Evolutionary conservation across 2,329 filamentous ascomycete genomes (phyloP).

Genomic region (Dactylellina leptospora): DNA sequence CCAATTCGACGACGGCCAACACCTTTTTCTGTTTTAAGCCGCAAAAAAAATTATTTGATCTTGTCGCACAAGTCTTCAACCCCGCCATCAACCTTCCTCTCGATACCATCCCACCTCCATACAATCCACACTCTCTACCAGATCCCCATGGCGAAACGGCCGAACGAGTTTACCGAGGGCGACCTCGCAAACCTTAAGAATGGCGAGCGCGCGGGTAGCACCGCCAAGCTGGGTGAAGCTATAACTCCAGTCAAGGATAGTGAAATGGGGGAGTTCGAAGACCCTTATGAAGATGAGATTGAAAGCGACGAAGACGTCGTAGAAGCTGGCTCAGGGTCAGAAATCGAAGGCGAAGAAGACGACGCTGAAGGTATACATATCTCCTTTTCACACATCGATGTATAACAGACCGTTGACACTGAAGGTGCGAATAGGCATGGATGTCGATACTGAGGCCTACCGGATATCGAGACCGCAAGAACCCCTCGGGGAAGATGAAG

Average conservation of each 20-base stretch:
- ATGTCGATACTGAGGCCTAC: conserved; percentile 92
- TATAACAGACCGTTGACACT: background rate
- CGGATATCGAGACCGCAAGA: conserved; percentile 89
- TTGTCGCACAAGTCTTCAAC: conserved; percentile 27
- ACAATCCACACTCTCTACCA: background rate
- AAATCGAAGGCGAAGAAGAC: conserved; percentile 84
- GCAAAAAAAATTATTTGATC: conserved; percentile 36
- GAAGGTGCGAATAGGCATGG: conserved; percentile 74
- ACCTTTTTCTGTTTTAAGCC: conserved; percentile 27
- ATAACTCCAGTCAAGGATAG: conserved; percentile 65
- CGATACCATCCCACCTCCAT: background rate
- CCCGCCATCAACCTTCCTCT: conserved; percentile 1
- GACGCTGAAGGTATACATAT: conserved; percentile 33
- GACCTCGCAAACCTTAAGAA: conserved; percentile 54
- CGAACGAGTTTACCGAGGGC: conserved; percentile 47
- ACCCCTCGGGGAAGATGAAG: conserved; percentile 81
- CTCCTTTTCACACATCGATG: conserved; percentile 2
- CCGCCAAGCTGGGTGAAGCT: conserved; percentile 50
- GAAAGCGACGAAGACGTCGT: conserved; percentile 95
- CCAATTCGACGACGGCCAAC: conserved; percentile 30
- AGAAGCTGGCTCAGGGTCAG: conserved; percentile 62
- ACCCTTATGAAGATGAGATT: conserved; percentile 70
- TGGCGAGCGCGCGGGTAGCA: conserved; percentile 50
- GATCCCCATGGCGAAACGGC: conserved; percentile 48
- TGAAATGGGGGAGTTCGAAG: conserved; percentile 72